Evolutionary conservation across 2,329 filamentous ascomycete genomes (phyloP).

Genomic region (Colletotrichum neosansevieriae): DNA sequence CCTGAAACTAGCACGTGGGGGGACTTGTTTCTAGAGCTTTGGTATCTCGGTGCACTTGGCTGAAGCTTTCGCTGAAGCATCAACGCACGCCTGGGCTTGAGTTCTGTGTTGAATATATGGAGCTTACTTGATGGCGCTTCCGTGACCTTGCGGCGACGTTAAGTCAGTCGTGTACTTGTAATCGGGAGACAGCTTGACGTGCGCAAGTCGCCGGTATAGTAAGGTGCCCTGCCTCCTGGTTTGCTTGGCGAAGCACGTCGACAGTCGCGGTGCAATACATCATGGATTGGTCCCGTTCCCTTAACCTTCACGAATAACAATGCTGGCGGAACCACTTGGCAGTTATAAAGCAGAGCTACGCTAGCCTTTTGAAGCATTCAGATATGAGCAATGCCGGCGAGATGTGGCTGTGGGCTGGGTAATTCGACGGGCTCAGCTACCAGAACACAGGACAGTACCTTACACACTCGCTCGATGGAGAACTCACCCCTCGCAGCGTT

Average conservation of each 20-base stretch:
- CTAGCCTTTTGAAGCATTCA: not conserved
- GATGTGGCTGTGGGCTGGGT: slow-evolving; percentile 35
- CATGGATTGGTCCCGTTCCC: not conserved
- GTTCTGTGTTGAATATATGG: too few relatives aligned
- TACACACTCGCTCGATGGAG: too few relatives aligned
- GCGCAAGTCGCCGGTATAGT: not conserved
- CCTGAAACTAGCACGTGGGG: not conserved
- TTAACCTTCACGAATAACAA: slow-evolving; percentile 1
- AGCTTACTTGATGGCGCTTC: too few relatives aligned
- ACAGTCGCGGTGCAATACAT: not conserved
- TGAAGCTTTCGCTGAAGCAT: too few relatives aligned
- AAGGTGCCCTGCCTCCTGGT: not conserved
- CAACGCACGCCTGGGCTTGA: too few relatives aligned
- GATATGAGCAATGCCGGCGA: not conserved
- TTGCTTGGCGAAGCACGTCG: too few relatives aligned
- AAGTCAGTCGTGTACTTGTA: not conserved
- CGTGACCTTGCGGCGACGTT: not conserved
- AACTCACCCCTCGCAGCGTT: too few relatives aligned
- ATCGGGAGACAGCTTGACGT: not conserved
- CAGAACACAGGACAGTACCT: not conserved
- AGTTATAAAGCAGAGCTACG: not conserved
- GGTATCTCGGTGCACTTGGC: not conserved
- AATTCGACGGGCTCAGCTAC: not conserved
- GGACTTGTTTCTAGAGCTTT: not conserved
- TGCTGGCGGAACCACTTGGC: slow-evolving; percentile 13